phyloP scores from a whole-genome alignment of 2,329 filamentous ascomycete genomes.

The Sarocladiaceae sp. region DNA sequence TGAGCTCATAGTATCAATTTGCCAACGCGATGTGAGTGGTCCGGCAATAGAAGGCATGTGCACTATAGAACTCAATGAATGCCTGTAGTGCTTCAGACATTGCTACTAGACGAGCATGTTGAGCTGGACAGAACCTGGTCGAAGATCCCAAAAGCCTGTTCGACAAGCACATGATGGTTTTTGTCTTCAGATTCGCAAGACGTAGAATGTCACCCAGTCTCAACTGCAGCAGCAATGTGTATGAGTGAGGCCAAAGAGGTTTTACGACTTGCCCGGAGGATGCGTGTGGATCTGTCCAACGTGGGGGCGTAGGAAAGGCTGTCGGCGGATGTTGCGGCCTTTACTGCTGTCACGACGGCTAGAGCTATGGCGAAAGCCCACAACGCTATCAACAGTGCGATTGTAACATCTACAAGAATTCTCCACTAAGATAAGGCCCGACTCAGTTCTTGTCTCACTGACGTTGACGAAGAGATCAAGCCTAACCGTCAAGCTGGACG shows the following conservation, averaged over 20 bases:
- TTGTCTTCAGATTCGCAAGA: too few species aligned
- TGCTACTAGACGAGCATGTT: too few species aligned
- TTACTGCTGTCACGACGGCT: neutral
- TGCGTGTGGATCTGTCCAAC: neutral
- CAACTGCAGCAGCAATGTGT: neutral
- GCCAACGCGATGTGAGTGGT: constrained; percentile 9
- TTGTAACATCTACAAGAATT: neutral
- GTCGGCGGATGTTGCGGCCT: too few species aligned
- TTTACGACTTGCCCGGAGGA: neutral
- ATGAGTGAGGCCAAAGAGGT: neutral
- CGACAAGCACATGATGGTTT: too few species aligned
- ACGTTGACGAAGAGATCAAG: neutral
- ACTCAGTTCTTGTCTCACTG: too few species aligned
- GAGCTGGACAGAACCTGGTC: too few species aligned
- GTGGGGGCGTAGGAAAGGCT: neutral
- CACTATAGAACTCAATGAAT: too few species aligned
- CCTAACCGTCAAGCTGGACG: neutral
- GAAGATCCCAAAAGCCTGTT: too few species aligned
- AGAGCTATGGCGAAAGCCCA: neutral
- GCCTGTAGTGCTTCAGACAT: too few species aligned
- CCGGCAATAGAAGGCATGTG: constrained; percentile 9
- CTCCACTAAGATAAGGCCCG: neutral
- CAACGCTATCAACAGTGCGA: neutral
- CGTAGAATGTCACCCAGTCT: neutral
- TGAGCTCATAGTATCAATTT: neutral